Evolutionary conservation across 2,329 filamentous ascomycete species (phyloP), one percentile per base, ranked within the genome.

Genomic region (Neopestalotiopsis sp.): DNA sequence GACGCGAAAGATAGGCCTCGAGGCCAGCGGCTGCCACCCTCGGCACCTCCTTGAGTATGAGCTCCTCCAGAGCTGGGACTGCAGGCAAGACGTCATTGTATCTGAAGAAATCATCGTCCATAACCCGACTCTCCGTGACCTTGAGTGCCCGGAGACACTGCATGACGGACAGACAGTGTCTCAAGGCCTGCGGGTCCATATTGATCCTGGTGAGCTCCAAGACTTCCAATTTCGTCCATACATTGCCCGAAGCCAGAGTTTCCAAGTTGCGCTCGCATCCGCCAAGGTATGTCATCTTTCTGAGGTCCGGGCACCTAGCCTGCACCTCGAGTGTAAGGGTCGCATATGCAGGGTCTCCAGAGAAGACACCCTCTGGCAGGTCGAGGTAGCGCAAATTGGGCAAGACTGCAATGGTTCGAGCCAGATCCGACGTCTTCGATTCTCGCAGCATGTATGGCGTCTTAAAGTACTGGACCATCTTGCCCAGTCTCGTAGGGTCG

Each of bases 381-480:
- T 98, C 95, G 73, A 97, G 91, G 79, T 96, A 98, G 78, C 89
- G 91, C 59, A 98, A 84, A 76, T 95, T 94, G 38, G 94, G 93
- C 58, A 95, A 86, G 30, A 95, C 92, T 49, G 94, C 94, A 62
- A 98, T 92, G 32, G 93, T 94, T 65, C 94, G 90, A 10, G 95
- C 95, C 63, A 98, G 88, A 71, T 95, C 93, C 67, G 92, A 88
- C 78, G 96, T 94, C 78, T 89, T 92, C 1, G 93, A 93, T 82
- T 98, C 94, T 69, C 95, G 90, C 67, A 95, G 91, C 95, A 98
- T 98, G 80, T 97, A 98, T 6, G 95, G 94, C 69, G 94, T 90
- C 84, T 97, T 97, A 76, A 98, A 85, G 74, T 91, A 94, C 76
- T 91, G 83, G 5, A 97, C 93, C 57, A 89, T 84, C 67, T 87